Conservation (phyloP, 2,329 filamentous ascomycete genomes). For the Pseudogymnoascus sp. region DNA sequence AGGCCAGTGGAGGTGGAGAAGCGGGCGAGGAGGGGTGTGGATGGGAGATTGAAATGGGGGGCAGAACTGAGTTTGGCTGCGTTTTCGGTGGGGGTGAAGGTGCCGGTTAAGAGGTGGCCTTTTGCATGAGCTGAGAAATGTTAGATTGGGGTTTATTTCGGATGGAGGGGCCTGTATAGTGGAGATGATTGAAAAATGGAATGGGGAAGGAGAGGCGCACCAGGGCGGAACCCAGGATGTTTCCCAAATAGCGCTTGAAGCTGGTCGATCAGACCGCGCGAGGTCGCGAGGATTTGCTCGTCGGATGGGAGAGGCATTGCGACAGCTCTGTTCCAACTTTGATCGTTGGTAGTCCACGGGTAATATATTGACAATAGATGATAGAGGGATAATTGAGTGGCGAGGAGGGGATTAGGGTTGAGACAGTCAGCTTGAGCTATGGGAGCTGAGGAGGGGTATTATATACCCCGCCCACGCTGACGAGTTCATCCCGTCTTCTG, state of each 20-base stretch:
- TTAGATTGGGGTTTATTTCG: not conserved
- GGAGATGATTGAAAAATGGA: not conserved
- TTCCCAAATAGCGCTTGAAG: conserved; percentile 34
- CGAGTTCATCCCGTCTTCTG: not conserved
- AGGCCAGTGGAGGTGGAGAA: conserved; percentile 47
- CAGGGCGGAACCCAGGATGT: conserved; percentile 36
- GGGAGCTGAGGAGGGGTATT: not conserved
- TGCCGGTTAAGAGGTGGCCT: conserved; percentile 44
- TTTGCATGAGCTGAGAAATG: conserved; percentile 43
- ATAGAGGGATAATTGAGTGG: not conserved
- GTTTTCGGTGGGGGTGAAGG: conserved; percentile 40
- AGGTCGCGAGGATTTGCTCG: conserved; percentile 33
- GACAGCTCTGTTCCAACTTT: not conserved
- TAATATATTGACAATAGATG: not conserved
- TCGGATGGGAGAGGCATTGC: conserved; percentile 41
- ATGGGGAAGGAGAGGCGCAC: conserved; percentile 21
- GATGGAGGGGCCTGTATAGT: not conserved
- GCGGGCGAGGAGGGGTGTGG: conserved; percentile 41
- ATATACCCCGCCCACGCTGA: not conserved
- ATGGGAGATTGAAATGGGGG: conserved; percentile 39
- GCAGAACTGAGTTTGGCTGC: conserved; percentile 40
- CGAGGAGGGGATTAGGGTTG: not conserved
- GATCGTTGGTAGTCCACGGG: not conserved
- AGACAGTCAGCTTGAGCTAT: not conserved
- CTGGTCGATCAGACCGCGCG: conserved; percentile 30